Base-by-base conservation (phyloP, 805 yeast species). In the Pichia sporocuriosa region DNA sequence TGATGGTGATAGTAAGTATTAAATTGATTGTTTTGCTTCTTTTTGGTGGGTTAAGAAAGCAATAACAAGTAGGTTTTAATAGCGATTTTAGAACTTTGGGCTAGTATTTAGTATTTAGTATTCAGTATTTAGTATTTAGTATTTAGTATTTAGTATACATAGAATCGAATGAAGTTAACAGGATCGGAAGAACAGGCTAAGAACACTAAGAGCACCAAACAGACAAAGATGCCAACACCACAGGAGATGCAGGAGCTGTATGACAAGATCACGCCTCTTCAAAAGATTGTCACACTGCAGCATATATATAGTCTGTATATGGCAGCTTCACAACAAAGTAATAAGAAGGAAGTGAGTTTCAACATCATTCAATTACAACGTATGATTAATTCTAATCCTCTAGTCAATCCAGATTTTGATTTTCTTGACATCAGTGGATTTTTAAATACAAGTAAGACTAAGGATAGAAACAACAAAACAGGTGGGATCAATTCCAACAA, bases 221-320 rank as follows among this genome's bases (percentile, higher is more conserved):
- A 39, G 22, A 42, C 40, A 9, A 43, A 15, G 32, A 56, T 55
- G 61, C 57, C 58, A 0, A 54, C 60, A 2, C 54, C 52, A 24
- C 53, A 57, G 33, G 60, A 56, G 39, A 55, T 56, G 31, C 47
- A 50, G 27, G 49, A 46, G 15, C 48, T 55, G 55, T 55, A 57
- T 33, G 50, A 56, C 51, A 49, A 50, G 35, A 62, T 62, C 25
- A 58, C 66, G 4, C 52, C 55, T 7, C 49, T 63, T 22, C 66
- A 62, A 39, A 62, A 63, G 46, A 58, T 63, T 9, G 63, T 63
- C 22, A 63, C 67, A 6, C 49, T 63, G 24, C 67, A 63, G 39
- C 65, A 63, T 37, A 57, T 63, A 4, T 61, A 63, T 37, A 61
- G 66, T 16, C 50, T 62, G 38, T 63, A 56, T 43, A 46, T 57